Base-by-base conservation (phyloP, 192 early-diverging fungal species). In the Spizellomyces sp. region DNA sequence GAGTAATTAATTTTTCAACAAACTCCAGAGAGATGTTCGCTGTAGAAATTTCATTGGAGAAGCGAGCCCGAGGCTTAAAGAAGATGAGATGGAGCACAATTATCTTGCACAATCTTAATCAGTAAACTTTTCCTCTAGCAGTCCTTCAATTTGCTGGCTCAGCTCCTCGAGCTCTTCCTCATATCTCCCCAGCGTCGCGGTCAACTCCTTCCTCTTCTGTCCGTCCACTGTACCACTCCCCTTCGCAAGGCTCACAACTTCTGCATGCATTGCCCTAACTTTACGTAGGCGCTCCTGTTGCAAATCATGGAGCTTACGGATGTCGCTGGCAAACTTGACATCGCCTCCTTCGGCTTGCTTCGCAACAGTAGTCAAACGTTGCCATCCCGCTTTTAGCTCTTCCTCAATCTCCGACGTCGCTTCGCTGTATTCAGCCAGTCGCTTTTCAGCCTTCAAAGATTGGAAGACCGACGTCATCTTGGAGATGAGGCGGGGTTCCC, bases 101-200 rank as follows among this genome's bases (percentile, higher is more conserved):
- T 3, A 36, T 36, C 0, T 36, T 36, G 27, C 27, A 36, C 52
- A 55, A 19, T 55, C 15, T 15, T 55, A n/a, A 19, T 19, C 52
- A 55, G 52, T 3, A 55, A 55, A 15, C 52, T 61, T 61, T 41
- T 61, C 10, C 46, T 43, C 55, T 43, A 52, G 45, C 42, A 67
- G 36, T 45, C 36, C 47, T 42, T 75, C 77, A 54, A 78, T 73
- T 69, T 81, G 44, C 58, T 63, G 63, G 7, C 61, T 69, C 36
- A 75, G 52, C 48, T 55, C 64, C 22, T 74, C 69, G 47, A 78
- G 66, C 8, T 71, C 77, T 9, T 17, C 36, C 42, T 74, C 64
- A 43, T 60, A 55, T 10, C 41, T 58, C 14, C n/a, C 64, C 42
- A 74, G 12, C 10, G 8, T 44, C 9, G 14, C 61, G 50, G 41